Evolutionary conservation across 2,329 filamentous ascomycete species (phyloP).

Genomic region (Huntiella savannae): DNA sequence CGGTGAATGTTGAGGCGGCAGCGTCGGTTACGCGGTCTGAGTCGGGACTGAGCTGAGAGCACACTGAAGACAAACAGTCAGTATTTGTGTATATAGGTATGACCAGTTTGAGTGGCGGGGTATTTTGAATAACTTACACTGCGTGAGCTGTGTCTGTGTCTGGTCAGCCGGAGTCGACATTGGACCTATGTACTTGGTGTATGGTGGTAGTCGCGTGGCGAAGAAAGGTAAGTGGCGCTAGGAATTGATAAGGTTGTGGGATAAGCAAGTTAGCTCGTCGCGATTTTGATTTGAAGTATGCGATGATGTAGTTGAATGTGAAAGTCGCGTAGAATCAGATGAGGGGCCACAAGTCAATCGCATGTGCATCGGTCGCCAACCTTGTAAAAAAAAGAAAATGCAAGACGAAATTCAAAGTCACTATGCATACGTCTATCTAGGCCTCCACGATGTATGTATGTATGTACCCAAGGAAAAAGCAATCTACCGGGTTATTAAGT

Average conservation of each 20-base stretch:
- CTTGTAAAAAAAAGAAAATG: no score
- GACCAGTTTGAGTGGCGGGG: background rate
- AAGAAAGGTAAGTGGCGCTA: background rate
- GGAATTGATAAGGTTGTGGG: background rate
- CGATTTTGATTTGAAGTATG: no score
- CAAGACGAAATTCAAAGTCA: no score
- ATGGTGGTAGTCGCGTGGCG: background rate
- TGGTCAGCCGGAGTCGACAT: background rate
- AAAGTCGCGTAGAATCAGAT: no score
- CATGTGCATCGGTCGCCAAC: no score
- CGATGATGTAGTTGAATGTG: no score
- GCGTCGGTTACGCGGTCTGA: slow-evolving; percentile 48
- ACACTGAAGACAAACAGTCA: background rate
- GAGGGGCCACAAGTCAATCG: no score
- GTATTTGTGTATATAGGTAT: background rate
- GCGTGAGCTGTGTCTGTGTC: slow-evolving; percentile 3
- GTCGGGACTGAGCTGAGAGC: slow-evolving; percentile 66
- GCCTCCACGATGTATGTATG: no score
- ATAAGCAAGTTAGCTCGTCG: no score
- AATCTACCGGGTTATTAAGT: no score
- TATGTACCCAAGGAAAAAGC: no score
- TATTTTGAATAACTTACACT: slow-evolving; percentile 4
- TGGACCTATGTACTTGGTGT: background rate
- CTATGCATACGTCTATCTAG: no score
- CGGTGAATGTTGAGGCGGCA: slow-evolving; percentile 65